These are phyloP conservation scores for Calonectria leucothoes DNA, from an alignment of 2,329 filamentous ascomycete genomes.

Conservation along the genomic window DNA sequence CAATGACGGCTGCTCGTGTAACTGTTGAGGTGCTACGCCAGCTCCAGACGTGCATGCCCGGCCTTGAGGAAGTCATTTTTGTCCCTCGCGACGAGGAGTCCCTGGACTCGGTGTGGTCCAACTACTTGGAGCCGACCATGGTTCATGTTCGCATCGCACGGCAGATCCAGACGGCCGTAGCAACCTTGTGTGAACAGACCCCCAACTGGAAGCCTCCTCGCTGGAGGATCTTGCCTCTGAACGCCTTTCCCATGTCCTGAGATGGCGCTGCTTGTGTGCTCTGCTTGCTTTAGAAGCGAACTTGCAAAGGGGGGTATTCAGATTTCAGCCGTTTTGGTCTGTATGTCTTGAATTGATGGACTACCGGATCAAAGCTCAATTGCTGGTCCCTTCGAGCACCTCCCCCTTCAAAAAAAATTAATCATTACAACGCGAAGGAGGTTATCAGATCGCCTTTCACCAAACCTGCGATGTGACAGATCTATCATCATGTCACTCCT, in stretches of 20 bases:
- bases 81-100: slow-evolving; percentile 54
- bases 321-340: too few species aligned
- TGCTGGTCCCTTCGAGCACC: not conserved
- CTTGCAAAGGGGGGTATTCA: not conserved
- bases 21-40: slow-evolving; percentile 54
- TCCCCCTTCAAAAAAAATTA: not conserved
- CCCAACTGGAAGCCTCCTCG: slow-evolving; percentile 48
- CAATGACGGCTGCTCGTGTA: slow-evolving; percentile 52
- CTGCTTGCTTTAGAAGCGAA: not conserved
- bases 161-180: slow-evolving; percentile 52
- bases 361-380: not conserved
- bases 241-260: slow-evolving; percentile 34
- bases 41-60: slow-evolving; percentile 52
- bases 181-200: slow-evolving; percentile 43
- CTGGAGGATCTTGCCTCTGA: slow-evolving; percentile 52
- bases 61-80: slow-evolving; percentile 56
- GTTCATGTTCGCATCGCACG: slow-evolving; percentile 49
- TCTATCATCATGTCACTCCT: not conserved
- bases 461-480: not conserved
- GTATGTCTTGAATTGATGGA: too few species aligned
- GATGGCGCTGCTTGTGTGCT: not conserved
- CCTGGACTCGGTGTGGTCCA: slow-evolving; percentile 42
- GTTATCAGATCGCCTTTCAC: not conserved
- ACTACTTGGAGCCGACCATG: slow-evolving; percentile 45
- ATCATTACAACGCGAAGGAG: not conserved